Evolutionary conservation across 2,329 filamentous ascomycete genomes (phyloP), one percentile per base, ranked within the genome.

Genomic region (Penicillium brasilianum): DNA sequence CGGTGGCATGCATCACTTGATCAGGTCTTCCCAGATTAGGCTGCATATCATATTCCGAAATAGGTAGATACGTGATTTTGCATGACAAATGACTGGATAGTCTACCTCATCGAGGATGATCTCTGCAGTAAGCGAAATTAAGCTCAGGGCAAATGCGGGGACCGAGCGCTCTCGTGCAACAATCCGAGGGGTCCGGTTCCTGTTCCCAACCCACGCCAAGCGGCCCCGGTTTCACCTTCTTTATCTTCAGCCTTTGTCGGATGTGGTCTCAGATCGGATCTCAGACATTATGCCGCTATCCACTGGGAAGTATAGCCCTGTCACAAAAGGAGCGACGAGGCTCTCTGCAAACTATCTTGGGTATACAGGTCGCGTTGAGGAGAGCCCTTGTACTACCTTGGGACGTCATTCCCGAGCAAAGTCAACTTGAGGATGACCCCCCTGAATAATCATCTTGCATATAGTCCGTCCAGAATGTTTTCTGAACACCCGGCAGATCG

Each of bases 191-290:
- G 36, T 25, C 49, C 14, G 43, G 41, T 20, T 56, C 30, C 20
- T 28, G 44, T 56, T n/a, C 18, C 20, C 41, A 30, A n/a, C 56
- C 25, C 25, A 25, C 55, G 56, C 56, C 18, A 58, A 52, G 37
- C 55, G 43, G 41, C 36, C 48, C 34, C 16, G 37, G 37, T 58
- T 52, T 51, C 48, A 58, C 56, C 13, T 52, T 51, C 46, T 58
- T 58, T 52, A 28, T 36, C 48, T 20, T 16, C 55, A 41, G 36
- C 39, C 37, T 41, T 54, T 20, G 25, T 32, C 30, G n/a, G 22
- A 18, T 0, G 25, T 18, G 1, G 37, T 18, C 14, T n/a, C 6
- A 54, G 51, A 54, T 54, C 36, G 10, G 51, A 54, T 54, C 51
- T 54, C n/a, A 44, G 51, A 54, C 51, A 54, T 30, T 18, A 18